phyloP scores from a whole-genome alignment of 2,329 filamentous ascomycete genomes.

The Raffaelea albimanens region DNA sequence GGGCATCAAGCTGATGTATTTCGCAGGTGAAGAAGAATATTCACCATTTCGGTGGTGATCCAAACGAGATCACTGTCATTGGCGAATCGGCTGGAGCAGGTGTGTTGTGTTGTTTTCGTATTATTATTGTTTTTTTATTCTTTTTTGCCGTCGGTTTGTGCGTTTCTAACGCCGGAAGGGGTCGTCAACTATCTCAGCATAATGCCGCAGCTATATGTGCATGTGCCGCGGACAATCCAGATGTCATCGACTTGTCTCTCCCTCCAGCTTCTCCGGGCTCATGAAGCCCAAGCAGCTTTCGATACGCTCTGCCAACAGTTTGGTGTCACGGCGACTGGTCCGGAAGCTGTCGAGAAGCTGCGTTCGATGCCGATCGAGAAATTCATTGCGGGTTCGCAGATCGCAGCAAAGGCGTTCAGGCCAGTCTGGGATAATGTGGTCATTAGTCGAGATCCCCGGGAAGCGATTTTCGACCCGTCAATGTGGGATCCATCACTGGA shows the following conservation, averaged over 20 bases:
- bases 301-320: constrained; percentile 3
- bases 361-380: no score
- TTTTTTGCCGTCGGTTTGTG: no score
- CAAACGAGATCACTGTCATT: constrained; percentile 2
- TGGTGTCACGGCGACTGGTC: not conserved
- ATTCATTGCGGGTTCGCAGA: no score
- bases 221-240: constrained; percentile 2
- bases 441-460: no score
- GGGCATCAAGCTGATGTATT: no score
- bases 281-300: constrained; percentile 1
- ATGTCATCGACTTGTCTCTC: constrained; percentile 5
- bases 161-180: not conserved
- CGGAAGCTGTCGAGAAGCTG: no score
- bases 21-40: constrained; percentile 1
- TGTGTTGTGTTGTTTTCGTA: not conserved
- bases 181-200: constrained; percentile 1
- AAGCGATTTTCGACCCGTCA: not conserved
- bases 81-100: constrained; percentile 5
- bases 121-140: not conserved
- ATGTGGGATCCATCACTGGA: constrained; percentile 1
- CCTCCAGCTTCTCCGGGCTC: not conserved
- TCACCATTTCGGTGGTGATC: constrained; percentile 3
- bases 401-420: no score
- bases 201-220: constrained; percentile 1
- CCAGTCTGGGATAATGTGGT: no score